phyloP scores from a whole-genome alignment of 768 basidiomycete genomes.

The Boletus tylopilopsis region DNA sequence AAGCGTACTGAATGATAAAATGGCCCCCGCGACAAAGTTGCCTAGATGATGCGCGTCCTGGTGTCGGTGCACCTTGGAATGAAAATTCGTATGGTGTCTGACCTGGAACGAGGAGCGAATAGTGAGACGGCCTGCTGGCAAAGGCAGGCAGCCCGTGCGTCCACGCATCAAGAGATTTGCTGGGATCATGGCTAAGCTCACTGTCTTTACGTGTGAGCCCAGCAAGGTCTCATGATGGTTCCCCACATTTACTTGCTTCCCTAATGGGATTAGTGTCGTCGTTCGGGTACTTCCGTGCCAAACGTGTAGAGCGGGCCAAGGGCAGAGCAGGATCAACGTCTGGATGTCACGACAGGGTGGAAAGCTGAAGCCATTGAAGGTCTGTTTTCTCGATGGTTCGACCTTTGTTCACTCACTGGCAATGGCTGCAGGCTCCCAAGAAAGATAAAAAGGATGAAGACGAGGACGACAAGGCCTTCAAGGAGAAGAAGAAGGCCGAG shows the following conservation, averaged over 20 bases:
- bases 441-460: constrained; percentile 71
- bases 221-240: no score
- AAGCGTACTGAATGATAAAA: constrained; percentile 20
- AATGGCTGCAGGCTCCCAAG: constrained; percentile 75
- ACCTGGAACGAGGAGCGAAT: background rate
- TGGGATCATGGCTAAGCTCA: background rate
- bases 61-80: background rate
- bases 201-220: background rate
- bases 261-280: constrained; percentile 2
- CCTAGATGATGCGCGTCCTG: constrained; percentile 6
- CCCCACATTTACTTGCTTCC: no score
- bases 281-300: background rate
- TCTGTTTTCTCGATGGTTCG: background rate
- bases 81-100: constrained; percentile 1
- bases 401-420: no score
- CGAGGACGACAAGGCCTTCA: constrained; percentile 70
- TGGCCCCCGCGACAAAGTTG: constrained; percentile 14
- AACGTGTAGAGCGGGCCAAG: background rate
- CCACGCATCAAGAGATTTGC: background rate
- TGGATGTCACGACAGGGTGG: constrained; percentile 64
- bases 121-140: background rate
- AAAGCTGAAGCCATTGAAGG: constrained; percentile 87
- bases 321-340: background rate
- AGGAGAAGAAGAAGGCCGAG: constrained; percentile 74
- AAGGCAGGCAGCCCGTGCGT: background rate